Base-by-base conservation (phyloP, 1,284 basidiomycete species). In the Sporisorium exsertum region DNA sequence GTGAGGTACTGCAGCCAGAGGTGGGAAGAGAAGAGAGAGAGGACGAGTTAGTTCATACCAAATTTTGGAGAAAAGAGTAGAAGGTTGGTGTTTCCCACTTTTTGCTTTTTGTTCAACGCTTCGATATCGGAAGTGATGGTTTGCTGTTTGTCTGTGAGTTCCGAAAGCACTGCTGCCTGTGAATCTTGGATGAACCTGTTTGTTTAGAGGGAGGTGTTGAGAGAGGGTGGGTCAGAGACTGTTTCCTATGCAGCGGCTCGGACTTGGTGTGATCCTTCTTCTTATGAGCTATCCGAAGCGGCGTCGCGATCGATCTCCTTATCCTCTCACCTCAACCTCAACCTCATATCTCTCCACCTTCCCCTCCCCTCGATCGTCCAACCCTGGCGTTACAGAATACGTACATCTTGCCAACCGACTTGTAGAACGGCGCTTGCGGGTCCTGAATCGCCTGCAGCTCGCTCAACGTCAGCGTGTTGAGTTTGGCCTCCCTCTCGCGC, bases 171-270 rank as follows among this genome's bases (percentile, higher is more conserved):
- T 33, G 26, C 35, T 20, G 56, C 58, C 37, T 65, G 68, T 1
- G 64, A 56, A 22, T 76, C 73, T 35, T 66, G 64, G 27, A 76
- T 64, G 45, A 76, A 76, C 64, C 72, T 75, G 51, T 15, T 2
- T 6, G 22, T 12, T 6, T n/a, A n/a, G n/a, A 7, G 42, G 4
- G 15, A 8, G 9, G 10, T n/a, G n/a, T n/a, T n/a, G n/a, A n/a
- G n/a, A n/a, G n/a, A n/a, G n/a, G n/a, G n/a, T n/a, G n/a, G n/a
- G n/a, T n/a, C n/a, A n/a, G n/a, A n/a, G n/a, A n/a, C n/a, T n/a
- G n/a, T n/a, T n/a, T n/a, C n/a, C n/a, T n/a, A n/a, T n/a, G n/a
- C n/a, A n/a, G n/a, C n/a, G n/a, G n/a, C n/a, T n/a, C n/a, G n/a
- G n/a, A n/a, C n/a, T n/a, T n/a, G n/a, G n/a, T n/a, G n/a, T n/a